phyloP scores from a whole-genome alignment of 116 monocot species.

The Thalassia testudinum region DNA sequence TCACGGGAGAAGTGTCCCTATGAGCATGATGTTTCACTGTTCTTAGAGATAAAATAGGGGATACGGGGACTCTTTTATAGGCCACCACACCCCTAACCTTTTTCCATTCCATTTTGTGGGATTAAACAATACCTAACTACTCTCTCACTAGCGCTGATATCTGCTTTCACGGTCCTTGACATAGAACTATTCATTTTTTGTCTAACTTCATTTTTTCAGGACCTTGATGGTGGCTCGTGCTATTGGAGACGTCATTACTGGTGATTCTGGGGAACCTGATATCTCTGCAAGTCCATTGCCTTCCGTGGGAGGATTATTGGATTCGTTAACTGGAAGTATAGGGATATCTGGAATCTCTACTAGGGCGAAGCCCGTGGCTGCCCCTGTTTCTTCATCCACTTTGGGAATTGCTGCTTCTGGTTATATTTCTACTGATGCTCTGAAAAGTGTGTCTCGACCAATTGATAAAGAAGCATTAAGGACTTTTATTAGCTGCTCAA shows the following conservation, averaged over 20 bases:
- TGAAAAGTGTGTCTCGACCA: slow-evolving; percentile 34
- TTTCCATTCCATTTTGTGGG: no score
- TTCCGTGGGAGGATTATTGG: slow-evolving; percentile 84
- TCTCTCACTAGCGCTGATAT: no score
- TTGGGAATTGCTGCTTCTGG: slow-evolving; percentile 37
- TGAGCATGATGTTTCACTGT: no score
- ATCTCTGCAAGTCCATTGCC: slow-evolving; percentile 47
- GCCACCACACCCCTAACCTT: no score
- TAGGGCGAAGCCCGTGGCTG: slow-evolving; percentile 62
- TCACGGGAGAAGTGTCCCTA: no score
- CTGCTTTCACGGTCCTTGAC: no score
- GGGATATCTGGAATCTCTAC: slow-evolving; percentile 73
- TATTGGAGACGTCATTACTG: slow-evolving; percentile 72
- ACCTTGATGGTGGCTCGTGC: slow-evolving; percentile 72
- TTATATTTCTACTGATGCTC: slow-evolving; percentile 30
- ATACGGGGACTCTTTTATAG: no score
- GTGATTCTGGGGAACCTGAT: slow-evolving; percentile 71
- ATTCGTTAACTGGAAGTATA: slow-evolving; percentile 95
- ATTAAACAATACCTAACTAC: no score
- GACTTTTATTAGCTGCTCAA: slow-evolving; percentile 60
- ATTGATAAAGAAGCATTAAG: slow-evolving; percentile 78
- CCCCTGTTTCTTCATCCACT: slow-evolving; percentile 42
- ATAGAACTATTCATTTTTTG: no score
- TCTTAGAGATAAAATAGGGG: no score
- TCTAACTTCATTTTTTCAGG: slow-evolving; percentile 10